A percentile compares a stretch with the other conserved stretches of the same genome.
phyloP scores from a whole-genome alignment of 768 basidiomycete species.

The Tricholoma furcatifolium region DNA sequence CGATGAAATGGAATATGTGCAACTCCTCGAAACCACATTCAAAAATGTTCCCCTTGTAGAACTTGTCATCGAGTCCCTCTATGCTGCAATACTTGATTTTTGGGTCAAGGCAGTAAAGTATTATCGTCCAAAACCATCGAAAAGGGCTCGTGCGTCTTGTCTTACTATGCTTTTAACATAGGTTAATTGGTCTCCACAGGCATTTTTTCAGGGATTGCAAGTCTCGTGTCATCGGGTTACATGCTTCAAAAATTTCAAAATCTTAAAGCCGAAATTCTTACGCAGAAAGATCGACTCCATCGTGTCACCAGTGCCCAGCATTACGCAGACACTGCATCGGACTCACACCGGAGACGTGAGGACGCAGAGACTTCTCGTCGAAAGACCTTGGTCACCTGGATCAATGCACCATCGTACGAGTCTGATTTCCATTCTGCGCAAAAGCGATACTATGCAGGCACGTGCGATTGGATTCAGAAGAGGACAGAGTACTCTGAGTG shows the following conservation, averaged over 20 bases:
- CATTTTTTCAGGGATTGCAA: background rate
- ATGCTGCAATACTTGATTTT: constrained; percentile 1
- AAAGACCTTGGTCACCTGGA: no score
- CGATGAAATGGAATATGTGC: background rate
- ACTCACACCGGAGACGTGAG: no score
- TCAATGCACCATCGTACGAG: no score
- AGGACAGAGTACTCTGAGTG: no score
- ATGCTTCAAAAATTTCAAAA: constrained; percentile 2
- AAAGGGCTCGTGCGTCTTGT: background rate
- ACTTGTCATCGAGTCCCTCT: background rate
- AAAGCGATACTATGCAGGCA: no score
- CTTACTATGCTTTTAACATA: background rate
- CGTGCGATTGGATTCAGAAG: no score
- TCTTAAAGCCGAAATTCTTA: background rate
- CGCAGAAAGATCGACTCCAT: no score
- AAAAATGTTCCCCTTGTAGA: background rate
- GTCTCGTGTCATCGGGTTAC: background rate
- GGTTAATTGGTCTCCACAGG: background rate
- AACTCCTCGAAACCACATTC: background rate
- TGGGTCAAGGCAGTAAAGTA: constrained; percentile 7
- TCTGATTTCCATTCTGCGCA: no score
- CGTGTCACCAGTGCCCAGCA: no score
- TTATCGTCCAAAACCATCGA: background rate
- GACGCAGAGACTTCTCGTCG: no score
- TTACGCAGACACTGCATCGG: no score